Evolutionary conservation across 805 yeast genomes (phyloP).

Genomic region (Ogataea ganodermae): DNA sequence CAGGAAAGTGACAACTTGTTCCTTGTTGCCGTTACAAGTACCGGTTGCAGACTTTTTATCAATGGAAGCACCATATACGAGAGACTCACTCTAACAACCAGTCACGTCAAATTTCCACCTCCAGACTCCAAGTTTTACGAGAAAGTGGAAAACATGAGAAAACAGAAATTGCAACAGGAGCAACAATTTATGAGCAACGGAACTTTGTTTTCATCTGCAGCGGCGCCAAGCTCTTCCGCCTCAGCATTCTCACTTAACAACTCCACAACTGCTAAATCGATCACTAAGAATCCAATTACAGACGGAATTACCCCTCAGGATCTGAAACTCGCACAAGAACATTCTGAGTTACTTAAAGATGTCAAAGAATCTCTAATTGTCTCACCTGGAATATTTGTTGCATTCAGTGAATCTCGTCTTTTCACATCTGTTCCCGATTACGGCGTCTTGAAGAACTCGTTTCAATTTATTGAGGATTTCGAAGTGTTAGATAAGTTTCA

Average conservation of each 20-base stretch:
- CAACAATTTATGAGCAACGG: conserved; percentile 24
- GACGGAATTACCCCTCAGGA: conserved; percentile 33
- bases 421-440: conserved; percentile 83
- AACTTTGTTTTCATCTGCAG: conserved; percentile 2
- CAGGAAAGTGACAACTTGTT: conserved; percentile 69
- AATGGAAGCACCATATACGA: conserved; percentile 47
- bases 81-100: conserved; percentile 37
- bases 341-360: conserved; percentile 55
- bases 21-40: conserved; percentile 75
- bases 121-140: conserved; percentile 35
- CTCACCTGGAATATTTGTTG: conserved; percentile 85
- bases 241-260: conserved; percentile 6
- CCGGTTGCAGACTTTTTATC: conserved; percentile 78
- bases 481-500: conserved; percentile 61
- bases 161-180: conserved; percentile 41
- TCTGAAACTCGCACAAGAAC: conserved; percentile 56
- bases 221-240: neutral
- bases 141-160: conserved; percentile 36
- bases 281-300: conserved; percentile 33
- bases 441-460: conserved; percentile 75
- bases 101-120: conserved; percentile 49
- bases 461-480: conserved; percentile 76
- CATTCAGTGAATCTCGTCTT: conserved; percentile 50
- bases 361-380: conserved; percentile 61
- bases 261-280: conserved; percentile 19